These are phyloP conservation scores for Nothophytophthora sp. DNA, from an alignment of 352 stramenopile genomes.

Conservation along the genomic window DNA sequence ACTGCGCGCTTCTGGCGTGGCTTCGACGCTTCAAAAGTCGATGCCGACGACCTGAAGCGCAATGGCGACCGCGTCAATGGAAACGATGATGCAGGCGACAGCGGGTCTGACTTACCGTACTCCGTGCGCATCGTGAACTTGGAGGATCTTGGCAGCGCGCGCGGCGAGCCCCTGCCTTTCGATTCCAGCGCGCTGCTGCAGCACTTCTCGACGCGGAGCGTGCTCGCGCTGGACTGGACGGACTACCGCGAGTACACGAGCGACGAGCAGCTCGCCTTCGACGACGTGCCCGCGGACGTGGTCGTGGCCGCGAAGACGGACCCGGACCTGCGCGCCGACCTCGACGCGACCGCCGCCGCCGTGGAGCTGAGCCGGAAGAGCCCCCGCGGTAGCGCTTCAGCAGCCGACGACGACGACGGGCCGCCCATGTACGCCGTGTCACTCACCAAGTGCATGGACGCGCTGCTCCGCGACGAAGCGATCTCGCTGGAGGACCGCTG, in stretches of 20 bases:
- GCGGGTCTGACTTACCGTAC: constrained; percentile 54
- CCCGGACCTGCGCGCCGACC: constrained; percentile 19
- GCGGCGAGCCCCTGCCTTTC: constrained; percentile 40
- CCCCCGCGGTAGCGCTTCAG: background rate
- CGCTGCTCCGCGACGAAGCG: constrained; percentile 63
- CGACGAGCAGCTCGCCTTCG: constrained; percentile 20
- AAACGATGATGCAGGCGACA: background rate
- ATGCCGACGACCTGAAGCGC: background rate
- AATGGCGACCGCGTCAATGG: constrained; percentile 9
- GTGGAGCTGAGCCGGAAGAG: constrained; percentile 5
- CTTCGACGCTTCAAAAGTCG: constrained; percentile 3
- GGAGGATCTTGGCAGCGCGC: constrained; percentile 45
- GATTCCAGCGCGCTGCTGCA: constrained; percentile 61
- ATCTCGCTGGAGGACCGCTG: constrained; percentile 78
- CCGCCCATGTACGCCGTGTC: constrained; percentile 39
- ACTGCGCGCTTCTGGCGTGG: constrained; percentile 52
- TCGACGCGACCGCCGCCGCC: constrained; percentile 7
- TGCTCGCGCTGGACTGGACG: constrained; percentile 79
- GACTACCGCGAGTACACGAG: constrained; percentile 32
- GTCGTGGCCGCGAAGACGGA: constrained; percentile 28
- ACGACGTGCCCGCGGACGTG: constrained; percentile 37
- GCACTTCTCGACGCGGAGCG: constrained; percentile 72
- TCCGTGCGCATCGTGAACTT: constrained; percentile 57
- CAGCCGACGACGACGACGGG: constrained; percentile 15
- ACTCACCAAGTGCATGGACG: constrained; percentile 69